These are phyloP conservation scores for Leptoxyphium fumago DNA, from an alignment of 2,329 filamentous ascomycete species.

Conservation along the genomic window DNA sequence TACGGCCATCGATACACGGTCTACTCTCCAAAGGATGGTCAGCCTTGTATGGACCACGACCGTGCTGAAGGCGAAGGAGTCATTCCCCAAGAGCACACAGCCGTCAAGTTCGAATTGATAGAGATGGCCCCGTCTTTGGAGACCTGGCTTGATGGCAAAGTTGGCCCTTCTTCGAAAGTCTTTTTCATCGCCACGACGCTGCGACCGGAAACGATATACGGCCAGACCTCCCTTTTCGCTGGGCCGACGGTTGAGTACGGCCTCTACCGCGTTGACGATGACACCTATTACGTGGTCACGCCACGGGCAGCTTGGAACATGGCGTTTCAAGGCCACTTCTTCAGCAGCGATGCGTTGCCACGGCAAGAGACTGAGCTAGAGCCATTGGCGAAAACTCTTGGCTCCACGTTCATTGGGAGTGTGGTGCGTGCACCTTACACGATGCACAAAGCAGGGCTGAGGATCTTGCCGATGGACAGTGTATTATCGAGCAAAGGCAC, in stretches of 20 bases:
- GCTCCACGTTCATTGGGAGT: constrained; percentile 74
- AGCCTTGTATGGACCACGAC: constrained; percentile 81
- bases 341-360: constrained; percentile 56
- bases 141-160: constrained; percentile 57
- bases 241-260: constrained; percentile 82
- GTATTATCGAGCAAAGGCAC: constrained; percentile 89
- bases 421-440: constrained; percentile 80
- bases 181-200: constrained; percentile 88
- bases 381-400: constrained; percentile 59
- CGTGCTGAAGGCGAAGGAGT: constrained; percentile 67
- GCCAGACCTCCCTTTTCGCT: constrained; percentile 90
- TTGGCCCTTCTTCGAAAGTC: constrained; percentile 64
- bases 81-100: constrained; percentile 81
- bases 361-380: constrained; percentile 64
- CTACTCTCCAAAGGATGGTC: constrained; percentile 78
- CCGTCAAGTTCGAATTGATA: constrained; percentile 76
- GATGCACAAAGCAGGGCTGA: constrained; percentile 65
- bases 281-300: constrained; percentile 67
- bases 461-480: constrained; percentile 88
- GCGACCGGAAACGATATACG: constrained; percentile 96
- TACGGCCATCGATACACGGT: constrained; percentile 89
- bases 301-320: constrained; percentile 83
- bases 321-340: constrained; percentile 79
- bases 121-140: constrained; percentile 72
- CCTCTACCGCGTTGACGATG: constrained; percentile 53